Conservation (phyloP, 2,329 filamentous ascomycete species). For the Penicillium sclerotigenum region DNA sequence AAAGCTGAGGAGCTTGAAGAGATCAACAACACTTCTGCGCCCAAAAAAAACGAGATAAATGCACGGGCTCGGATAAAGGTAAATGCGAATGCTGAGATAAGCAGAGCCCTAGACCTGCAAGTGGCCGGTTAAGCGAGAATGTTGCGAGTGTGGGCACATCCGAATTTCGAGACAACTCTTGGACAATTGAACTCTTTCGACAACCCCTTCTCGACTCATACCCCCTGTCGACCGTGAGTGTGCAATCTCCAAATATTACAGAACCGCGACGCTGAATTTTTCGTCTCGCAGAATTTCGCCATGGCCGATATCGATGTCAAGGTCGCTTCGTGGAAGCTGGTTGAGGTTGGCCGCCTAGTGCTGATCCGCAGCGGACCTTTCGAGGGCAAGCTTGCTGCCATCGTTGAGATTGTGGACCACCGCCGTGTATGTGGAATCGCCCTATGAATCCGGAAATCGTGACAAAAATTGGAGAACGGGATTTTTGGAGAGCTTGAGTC, state of each 20-base stretch:
- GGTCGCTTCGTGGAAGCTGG: slow-evolving; percentile 85
- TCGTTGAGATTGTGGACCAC: slow-evolving; percentile 99
- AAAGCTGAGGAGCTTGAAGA: slow-evolving; percentile 9
- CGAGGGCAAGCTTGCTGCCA: slow-evolving; percentile 82
- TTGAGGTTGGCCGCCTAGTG: slow-evolving; percentile 97
- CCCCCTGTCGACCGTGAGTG: slow-evolving; percentile 44
- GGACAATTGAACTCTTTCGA: slow-evolving; percentile 31
- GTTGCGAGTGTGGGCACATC: slow-evolving; percentile 37
- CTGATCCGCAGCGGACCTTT: slow-evolving; percentile 80
- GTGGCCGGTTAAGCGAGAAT: slow-evolving; percentile 43
- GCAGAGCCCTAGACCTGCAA: slow-evolving; percentile 38
- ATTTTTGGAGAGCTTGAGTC: slow-evolving; percentile 4
- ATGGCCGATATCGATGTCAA: slow-evolving; percentile 82
- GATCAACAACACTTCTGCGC: neutral
- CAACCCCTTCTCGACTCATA: slow-evolving; percentile 40
- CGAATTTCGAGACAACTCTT: slow-evolving; percentile 40
- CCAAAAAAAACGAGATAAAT: slow-evolving; percentile 25
- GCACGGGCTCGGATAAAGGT: slow-evolving; percentile 25
- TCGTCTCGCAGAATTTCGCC: slow-evolving; percentile 57
- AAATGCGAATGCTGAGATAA: slow-evolving; percentile 16
- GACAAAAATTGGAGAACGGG: slow-evolving; percentile 7
- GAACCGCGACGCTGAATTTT: slow-evolving; percentile 27
- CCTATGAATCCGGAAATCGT: slow-evolving; percentile 10
- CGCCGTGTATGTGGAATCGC: slow-evolving; percentile 76
- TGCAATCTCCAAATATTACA: slow-evolving; percentile 11